Evolutionary conservation across 495 filamentous ascomycete genomes (phyloP).

Genomic region (Aspergillus sclerotiicarbonarius): DNA sequence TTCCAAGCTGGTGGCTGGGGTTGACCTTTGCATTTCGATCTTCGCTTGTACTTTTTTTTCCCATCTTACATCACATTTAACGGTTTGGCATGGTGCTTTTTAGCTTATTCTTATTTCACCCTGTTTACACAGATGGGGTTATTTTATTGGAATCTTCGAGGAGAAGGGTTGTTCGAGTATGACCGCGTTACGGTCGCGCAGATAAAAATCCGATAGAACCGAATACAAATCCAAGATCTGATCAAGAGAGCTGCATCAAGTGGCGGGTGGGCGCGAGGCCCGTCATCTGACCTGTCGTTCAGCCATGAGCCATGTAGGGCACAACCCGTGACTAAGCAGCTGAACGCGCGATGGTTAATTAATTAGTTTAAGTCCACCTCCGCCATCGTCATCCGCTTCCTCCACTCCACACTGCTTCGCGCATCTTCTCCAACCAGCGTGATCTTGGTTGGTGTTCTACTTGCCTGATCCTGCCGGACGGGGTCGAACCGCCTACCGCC

Average conservation of each 20-base stretch:
- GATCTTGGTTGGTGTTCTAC: too few species aligned
- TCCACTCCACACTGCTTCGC: not conserved
- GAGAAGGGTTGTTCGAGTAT: not conserved
- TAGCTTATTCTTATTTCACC: not conserved
- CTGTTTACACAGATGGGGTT: not conserved
- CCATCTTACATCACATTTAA: not conserved
- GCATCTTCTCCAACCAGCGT: not conserved
- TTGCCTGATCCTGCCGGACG: not conserved
- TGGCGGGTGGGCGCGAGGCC: not conserved
- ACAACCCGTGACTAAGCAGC: not conserved
- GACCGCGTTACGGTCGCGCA: not conserved
- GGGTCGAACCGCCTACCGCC: not conserved
- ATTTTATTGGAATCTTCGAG: not conserved
- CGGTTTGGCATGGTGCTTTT: not conserved
- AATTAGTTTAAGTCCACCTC: too few species aligned
- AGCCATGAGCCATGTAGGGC: not conserved
- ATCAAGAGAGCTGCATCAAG: not conserved
- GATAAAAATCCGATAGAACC: not conserved
- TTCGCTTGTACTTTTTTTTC: not conserved
- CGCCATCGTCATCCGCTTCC: not conserved
- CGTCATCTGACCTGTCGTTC: not conserved
- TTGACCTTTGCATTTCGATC: not conserved
- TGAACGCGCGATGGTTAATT: too few species aligned
- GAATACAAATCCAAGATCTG: not conserved
- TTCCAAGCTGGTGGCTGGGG: not conserved